phyloP scores from a whole-genome alignment of 768 basidiomycete species.

The Amanita inopinata region DNA sequence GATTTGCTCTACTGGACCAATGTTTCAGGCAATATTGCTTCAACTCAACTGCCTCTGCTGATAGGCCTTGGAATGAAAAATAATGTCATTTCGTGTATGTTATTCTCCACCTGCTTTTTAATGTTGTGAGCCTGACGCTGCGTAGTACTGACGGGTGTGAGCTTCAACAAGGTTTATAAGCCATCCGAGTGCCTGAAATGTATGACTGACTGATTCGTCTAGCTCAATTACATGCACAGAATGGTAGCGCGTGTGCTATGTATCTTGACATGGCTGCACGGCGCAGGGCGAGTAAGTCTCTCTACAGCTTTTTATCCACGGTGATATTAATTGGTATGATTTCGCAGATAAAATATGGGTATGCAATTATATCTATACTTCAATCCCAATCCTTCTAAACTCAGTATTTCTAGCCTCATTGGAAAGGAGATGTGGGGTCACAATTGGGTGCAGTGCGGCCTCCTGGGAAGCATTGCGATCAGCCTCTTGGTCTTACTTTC shows the following conservation, averaged over 20 bases:
- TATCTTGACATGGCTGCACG: slow-evolving; percentile 41
- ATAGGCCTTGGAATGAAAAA: slow-evolving; percentile 52
- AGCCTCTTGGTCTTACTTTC: slow-evolving; percentile 37
- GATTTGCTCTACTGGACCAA: slow-evolving; percentile 32
- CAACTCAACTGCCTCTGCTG: slow-evolving; percentile 44
- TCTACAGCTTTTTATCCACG: no score
- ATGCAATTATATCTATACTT: no score
- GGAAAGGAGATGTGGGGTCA: no score
- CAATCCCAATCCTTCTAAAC: no score
- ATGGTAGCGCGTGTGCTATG: slow-evolving; percentile 37
- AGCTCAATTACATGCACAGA: slow-evolving; percentile 39
- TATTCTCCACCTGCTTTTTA: neutral
- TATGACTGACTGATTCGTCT: slow-evolving; percentile 1
- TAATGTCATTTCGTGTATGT: slow-evolving; percentile 34
- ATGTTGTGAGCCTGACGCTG: neutral
- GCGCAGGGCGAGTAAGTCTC: slow-evolving; percentile 31
- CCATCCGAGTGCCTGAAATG: neutral
- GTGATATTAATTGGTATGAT: no score
- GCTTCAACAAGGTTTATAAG: slow-evolving; percentile 28
- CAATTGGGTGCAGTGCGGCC: slow-evolving; percentile 27
- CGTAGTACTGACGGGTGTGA: slow-evolving; percentile 42
- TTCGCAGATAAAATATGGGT: slow-evolving; percentile 15
- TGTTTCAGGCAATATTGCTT: slow-evolving; percentile 32
- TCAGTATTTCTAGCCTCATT: no score
- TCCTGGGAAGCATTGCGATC: slow-evolving; percentile 29